Percentiles rank a stretch among this genome's conserved stretches.
Conservation (phyloP, 1,284 basidiomycete species). For the Schizophyllum amplum region DNA sequence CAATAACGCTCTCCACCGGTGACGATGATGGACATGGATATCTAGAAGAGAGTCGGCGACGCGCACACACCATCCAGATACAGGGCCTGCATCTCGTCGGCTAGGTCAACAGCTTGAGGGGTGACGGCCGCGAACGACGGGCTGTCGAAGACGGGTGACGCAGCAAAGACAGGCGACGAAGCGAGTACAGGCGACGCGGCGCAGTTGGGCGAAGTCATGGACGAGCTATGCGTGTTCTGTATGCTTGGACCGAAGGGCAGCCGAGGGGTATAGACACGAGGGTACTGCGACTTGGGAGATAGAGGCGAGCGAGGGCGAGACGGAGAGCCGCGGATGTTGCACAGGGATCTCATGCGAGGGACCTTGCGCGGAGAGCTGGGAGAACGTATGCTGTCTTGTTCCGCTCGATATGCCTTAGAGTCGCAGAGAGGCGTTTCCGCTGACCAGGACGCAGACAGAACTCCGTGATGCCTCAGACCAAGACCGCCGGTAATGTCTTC, state of each 20-base stretch:
- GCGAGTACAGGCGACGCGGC: neutral
- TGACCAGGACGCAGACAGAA: neutral
- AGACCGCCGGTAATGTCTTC: neutral
- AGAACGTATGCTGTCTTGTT: neutral
- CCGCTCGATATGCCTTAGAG: neutral
- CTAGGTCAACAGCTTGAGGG: neutral
- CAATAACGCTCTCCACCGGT: no score
- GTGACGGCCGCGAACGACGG: neutral
- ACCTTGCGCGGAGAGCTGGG: neutral
- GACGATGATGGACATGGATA: neutral
- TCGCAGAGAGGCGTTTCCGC: neutral
- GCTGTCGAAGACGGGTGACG: neutral
- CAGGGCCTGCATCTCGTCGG: neutral
- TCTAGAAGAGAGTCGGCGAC: neutral
- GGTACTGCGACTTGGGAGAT: neutral
- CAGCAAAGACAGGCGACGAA: neutral
- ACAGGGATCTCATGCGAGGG: neutral
- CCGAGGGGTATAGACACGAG: neutral
- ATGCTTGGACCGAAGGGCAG: neutral
- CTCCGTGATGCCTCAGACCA: neutral
- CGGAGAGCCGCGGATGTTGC: neutral
- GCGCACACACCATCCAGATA: neutral
- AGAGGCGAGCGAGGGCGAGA: neutral
- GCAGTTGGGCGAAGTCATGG: neutral
- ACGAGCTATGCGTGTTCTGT: neutral